Conservation (phyloP, 1,284 basidiomycete species). For the Inonotus obliquus region DNA sequence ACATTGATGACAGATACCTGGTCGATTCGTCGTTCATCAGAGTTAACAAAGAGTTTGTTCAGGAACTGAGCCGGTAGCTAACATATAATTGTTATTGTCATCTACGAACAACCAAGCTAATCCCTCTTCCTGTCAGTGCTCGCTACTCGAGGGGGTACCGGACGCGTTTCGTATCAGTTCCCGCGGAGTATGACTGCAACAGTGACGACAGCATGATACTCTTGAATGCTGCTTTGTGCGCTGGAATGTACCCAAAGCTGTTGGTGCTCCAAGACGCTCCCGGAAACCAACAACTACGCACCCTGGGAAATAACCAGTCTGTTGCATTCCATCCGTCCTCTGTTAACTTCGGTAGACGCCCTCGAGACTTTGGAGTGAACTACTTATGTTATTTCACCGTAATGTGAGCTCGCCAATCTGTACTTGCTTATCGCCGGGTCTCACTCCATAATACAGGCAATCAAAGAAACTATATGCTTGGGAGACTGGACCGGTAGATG, state of each 20-base stretch:
- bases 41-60: slow-evolving; percentile 61
- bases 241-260: slow-evolving; percentile 92
- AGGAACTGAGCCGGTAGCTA: slow-evolving; percentile 66
- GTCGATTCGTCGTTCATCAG: slow-evolving; percentile 86
- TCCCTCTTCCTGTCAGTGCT: slow-evolving; percentile 41
- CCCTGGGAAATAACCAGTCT: slow-evolving; percentile 83
- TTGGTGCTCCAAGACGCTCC: slow-evolving; percentile 59
- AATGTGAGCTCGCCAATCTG: slow-evolving; percentile 50
- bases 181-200: slow-evolving; percentile 69
- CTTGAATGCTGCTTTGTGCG: slow-evolving; percentile 79
- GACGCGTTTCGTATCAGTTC: slow-evolving; percentile 75
- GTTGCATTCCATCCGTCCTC: slow-evolving; percentile 91
- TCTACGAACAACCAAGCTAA: neutral
- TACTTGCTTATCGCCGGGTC: neutral
- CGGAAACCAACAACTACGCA: slow-evolving; percentile 58
- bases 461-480: slow-evolving; percentile 94
- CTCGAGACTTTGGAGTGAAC: slow-evolving; percentile 69
- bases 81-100: neutral
- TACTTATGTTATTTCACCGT: slow-evolving; percentile 87
- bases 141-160: slow-evolving; percentile 69
- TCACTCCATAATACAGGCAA: slow-evolving; percentile 50
- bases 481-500: slow-evolving; percentile 91
- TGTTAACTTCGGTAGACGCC: slow-evolving; percentile 72
- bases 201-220: slow-evolving; percentile 57
- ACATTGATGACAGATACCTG: slow-evolving; percentile 51